Evolutionary conservation across 352 stramenopile genomes (phyloP), one percentile per base, ranked within the genome.

Genomic region (Phytophthora sansomeana): DNA sequence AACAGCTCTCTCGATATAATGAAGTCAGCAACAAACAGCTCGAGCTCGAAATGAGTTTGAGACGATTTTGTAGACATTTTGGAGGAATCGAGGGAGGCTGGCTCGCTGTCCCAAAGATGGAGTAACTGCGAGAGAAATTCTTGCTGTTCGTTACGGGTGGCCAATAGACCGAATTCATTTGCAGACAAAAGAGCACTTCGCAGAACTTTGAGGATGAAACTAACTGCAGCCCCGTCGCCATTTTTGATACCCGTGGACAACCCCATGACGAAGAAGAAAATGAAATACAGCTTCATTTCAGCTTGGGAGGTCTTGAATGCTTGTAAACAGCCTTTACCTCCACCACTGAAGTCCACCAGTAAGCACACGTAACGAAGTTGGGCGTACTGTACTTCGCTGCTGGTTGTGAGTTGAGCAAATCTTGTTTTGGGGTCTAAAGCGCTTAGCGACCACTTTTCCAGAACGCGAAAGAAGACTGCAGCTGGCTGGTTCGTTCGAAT

Each of bases 311-410:
- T 51, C 11, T 58, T 39, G 46, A 77, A 67, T 14, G 61, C 44
- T 21, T 55, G 56, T 6, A 29, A 55, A 41, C 69, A 68, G 29
- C 41, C 60, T 59, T 73, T 60, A 3, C 67, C 5, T 13, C 68
- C 57, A 36, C 51, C 57, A 13, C 61, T 47, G 19, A 42, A 46
- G 59, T 75, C 74, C 56, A 88, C 52, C 43, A 85, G 32, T 17
- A 82, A 14, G 21, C 77, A 83, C 7, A 83, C 19, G 16, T 74
- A 74, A 19, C 75, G 75, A 53, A 81, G 13, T 52, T 67, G 66
- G n/a, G 77, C 73, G 21, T 69, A 81, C 21, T 63, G 32, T 6
- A 71, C 39, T 47, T 82, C 71, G 47, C 42, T 44, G 39, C 44
- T 64, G 4, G 9, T n/a, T 16, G 13, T 6, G 38, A 47, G 46